Conservation (phyloP, 1,284 basidiomycete genomes). For the Marasmius fiardii region DNA sequence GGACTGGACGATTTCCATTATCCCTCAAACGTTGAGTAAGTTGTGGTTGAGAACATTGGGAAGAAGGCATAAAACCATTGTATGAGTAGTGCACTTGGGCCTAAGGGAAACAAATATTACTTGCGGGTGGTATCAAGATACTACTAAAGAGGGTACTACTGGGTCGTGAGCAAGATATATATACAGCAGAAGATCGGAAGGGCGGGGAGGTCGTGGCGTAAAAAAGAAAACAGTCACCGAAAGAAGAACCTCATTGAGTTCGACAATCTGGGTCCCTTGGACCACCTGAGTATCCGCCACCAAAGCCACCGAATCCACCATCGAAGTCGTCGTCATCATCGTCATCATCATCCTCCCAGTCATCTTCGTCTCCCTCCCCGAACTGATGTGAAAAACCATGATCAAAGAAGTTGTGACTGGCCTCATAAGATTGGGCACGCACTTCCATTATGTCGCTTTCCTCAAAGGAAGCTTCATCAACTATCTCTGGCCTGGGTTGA, state of each 20-base stretch:
- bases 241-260: constrained; percentile 8
- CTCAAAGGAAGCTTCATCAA: constrained; percentile 72
- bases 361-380: constrained; percentile 68
- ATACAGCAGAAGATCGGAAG: too few relatives aligned
- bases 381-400: constrained; percentile 65
- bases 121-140: background rate
- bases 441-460: constrained; percentile 76
- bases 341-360: constrained; percentile 61
- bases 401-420: constrained; percentile 70
- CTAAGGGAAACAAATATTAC: background rate
- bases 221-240: constrained; percentile 6
- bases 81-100: too few relatives aligned
- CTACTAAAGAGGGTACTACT: background rate
- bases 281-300: constrained; percentile 16
- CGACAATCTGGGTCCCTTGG: constrained; percentile 45
- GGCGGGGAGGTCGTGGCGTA: background rate
- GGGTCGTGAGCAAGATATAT: too few relatives aligned
- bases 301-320: constrained; percentile 28
- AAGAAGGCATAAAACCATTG: background rate
- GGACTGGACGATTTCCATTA: constrained; percentile 76
- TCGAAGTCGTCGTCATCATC: constrained; percentile 39
- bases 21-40: constrained; percentile 81
- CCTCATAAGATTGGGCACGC: constrained; percentile 70
- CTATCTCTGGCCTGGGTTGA: constrained; percentile 64
- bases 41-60: too few relatives aligned